Conservation (phyloP, 148 eudicot species). For the Tetragonia tetragonoides region DNA sequence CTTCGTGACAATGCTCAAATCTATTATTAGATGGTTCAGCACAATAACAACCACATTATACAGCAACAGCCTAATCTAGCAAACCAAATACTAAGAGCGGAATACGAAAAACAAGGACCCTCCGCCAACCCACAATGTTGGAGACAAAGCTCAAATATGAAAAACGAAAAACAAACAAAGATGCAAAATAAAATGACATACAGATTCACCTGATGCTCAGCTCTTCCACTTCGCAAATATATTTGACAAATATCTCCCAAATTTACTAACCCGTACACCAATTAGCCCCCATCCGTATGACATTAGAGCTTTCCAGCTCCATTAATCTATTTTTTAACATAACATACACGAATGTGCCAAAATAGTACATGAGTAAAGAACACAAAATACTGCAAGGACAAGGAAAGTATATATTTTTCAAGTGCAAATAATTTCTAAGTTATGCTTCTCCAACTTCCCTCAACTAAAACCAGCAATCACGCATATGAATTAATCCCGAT, state of each 20-base stretch:
- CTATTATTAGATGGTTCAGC: neutral
- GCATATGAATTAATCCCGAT: neutral
- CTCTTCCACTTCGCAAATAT: too few relatives aligned
- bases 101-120: neutral
- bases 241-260: too few relatives aligned
- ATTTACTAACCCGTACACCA: too few relatives aligned
- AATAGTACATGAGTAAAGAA: too few relatives aligned
- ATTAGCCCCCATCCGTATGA: neutral
- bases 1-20: too few relatives aligned
- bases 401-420: neutral
- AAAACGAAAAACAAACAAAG: too few relatives aligned
- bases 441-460: neutral
- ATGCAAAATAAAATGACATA: too few relatives aligned
- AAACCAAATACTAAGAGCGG: neutral
- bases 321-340: neutral
- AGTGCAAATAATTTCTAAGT: neutral
- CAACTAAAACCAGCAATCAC: neutral
- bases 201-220: too few relatives aligned
- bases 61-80: neutral
- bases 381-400: neutral
- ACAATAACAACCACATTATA: neutral
- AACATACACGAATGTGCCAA: neutral
- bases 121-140: neutral
- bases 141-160: neutral
- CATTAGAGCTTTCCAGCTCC: neutral